A percentile compares a stretch with the other conserved stretches of the same genome.
Conservation (phyloP, 2,329 filamentous ascomycete genomes). For the Colletotrichum plurivorum region DNA sequence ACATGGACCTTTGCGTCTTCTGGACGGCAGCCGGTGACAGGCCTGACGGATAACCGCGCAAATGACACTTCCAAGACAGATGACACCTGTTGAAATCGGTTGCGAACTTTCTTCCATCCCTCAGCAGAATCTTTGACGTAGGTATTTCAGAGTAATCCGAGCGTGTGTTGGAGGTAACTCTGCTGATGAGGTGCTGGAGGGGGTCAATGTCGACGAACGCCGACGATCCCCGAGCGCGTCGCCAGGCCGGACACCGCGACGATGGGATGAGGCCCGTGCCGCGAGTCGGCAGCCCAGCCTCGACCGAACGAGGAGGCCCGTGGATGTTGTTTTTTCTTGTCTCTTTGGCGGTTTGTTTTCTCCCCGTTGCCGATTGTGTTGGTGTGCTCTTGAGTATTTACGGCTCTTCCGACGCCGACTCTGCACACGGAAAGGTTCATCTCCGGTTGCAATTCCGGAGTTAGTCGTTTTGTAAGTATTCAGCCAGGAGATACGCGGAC, state of each 20-base stretch:
- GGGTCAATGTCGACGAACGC: background rate
- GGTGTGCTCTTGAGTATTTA: no score
- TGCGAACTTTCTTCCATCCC: background rate
- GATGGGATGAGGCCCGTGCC: background rate
- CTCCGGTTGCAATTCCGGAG: no score
- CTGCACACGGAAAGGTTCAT: no score
- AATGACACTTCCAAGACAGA: background rate
- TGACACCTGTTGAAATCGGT: background rate
- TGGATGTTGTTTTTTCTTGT: background rate
- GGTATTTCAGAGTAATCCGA: background rate
- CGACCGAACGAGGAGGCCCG: background rate
- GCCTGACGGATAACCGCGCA: background rate
- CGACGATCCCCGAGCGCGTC: background rate
- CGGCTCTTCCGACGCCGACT: no score
- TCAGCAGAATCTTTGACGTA: background rate
- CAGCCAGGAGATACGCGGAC: no score
- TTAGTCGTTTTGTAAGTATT: no score
- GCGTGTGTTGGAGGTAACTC: background rate
- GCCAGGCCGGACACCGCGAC: no score
- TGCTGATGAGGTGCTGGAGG: background rate
- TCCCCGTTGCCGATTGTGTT: no score
- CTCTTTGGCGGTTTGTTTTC: no score
- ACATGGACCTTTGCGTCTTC: constrained; percentile 2
- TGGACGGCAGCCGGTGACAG: constrained; percentile 7
- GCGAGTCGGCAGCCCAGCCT: background rate